Base-by-base conservation (phyloP, 257 asterid species). In the Solanum ossicruentum region DNA sequence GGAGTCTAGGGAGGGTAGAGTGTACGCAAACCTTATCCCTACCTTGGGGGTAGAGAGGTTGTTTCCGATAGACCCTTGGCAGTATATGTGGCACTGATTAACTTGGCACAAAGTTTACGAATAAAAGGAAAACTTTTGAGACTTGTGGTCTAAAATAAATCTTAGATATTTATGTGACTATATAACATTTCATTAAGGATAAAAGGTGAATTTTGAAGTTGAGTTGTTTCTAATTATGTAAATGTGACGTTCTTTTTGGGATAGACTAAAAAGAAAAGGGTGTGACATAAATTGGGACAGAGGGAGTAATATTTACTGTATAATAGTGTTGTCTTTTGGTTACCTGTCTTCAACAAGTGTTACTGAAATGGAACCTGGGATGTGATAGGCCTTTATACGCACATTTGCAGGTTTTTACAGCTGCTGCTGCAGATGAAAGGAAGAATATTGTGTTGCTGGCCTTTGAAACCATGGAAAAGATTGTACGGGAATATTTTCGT, bases 361-460 rank as follows among this genome's bases (percentile, higher is more conserved):
- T 41, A 52, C 16, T 51, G 65, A 52, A 78, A 26, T 2, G 26
- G 83, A 52, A 78, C 83, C 83, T 26, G 26, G 65, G 83, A 78
- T 78, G 61, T 78, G 83, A 78, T 9, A 10, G 65, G 83, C 41
- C 65, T 78, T 78, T 52, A 52, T 78, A 52, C 8, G 11, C 66
- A 83, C 60, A 71, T 86, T 86, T 79, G 79, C 93, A 97, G 99
- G 97, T 97, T 85, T 97, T 97, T 89, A 94, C 98, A 79, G 91
- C 96, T 73, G 99, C 99, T 85, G 99, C 98, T 63, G 96, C 98
- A 84, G 99, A 97, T 88, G 97, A 97, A 90, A 92, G 98, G 93
- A 97, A 95, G 92, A 97, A 97, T 88, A 92, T 97, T 57, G 98
- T 97, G 80, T 89, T 93, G 89, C 87, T 97, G 87, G 99, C 99